Evolutionary conservation across 2,329 filamentous ascomycete genomes (phyloP).

Genomic region (Ceratocystis cubensis): DNA sequence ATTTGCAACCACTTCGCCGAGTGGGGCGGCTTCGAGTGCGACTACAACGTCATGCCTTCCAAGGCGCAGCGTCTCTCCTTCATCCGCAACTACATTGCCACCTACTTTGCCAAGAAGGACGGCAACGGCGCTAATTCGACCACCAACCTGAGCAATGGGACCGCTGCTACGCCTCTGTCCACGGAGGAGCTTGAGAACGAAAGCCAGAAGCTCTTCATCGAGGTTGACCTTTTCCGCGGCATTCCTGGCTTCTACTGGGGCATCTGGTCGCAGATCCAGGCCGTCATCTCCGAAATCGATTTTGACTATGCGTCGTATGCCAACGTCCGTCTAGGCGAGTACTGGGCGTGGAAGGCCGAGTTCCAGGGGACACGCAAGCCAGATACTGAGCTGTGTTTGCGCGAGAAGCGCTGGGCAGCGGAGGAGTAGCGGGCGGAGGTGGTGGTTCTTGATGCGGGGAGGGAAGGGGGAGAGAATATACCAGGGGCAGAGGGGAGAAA

Average conservation of each 20-base stretch:
- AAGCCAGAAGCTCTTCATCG: slow-evolving; percentile 54
- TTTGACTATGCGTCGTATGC: slow-evolving; percentile 94
- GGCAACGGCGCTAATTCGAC: slow-evolving; percentile 22
- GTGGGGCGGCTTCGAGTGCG: slow-evolving; percentile 95
- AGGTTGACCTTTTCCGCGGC: slow-evolving; percentile 79
- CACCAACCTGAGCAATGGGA: neutral
- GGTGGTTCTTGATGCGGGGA: neutral
- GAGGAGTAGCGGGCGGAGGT: slow-evolving; percentile 24
- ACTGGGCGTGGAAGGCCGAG: slow-evolving; percentile 82
- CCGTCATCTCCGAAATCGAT: slow-evolving; percentile 85
- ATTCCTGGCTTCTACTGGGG: slow-evolving; percentile 87
- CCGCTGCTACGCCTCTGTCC: slow-evolving; percentile 23
- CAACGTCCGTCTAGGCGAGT: slow-evolving; percentile 73
- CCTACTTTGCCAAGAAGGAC: slow-evolving; percentile 49
- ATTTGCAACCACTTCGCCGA: slow-evolving; percentile 97
- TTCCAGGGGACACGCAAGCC: slow-evolving; percentile 46
- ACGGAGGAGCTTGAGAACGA: slow-evolving; percentile 46
- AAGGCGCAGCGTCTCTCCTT: slow-evolving; percentile 65
- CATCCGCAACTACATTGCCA: slow-evolving; percentile 66
- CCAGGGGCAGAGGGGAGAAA: neutral
- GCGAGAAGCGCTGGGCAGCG: slow-evolving; percentile 71
- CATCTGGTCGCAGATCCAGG: slow-evolving; percentile 91
- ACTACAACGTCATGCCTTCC: slow-evolving; percentile 72
- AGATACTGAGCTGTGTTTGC: slow-evolving; percentile 52
- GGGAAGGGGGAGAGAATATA: neutral